Conservation (phyloP, 225 moss, liverwort and hornwort species). For the Polytrichum commune region DNA sequence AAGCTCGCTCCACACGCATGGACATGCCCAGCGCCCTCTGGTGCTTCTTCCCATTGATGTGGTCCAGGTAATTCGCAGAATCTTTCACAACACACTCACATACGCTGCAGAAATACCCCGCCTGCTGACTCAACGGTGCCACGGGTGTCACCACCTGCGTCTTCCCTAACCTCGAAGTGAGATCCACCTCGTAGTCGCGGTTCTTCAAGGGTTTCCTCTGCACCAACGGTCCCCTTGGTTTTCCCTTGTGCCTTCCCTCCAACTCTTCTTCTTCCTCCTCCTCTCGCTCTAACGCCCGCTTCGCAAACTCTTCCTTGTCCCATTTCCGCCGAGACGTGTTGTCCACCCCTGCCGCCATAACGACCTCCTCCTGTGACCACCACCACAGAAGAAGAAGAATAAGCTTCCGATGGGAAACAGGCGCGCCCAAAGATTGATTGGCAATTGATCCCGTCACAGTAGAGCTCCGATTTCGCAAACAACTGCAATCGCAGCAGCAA, state of each 20-base stretch:
- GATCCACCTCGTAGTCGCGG: constrained; percentile 88
- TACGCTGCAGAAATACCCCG: constrained; percentile 94
- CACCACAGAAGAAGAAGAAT: too few species aligned
- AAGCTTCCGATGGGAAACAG: too few species aligned
- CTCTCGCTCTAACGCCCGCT: constrained; percentile 81
- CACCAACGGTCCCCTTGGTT: constrained; percentile 80
- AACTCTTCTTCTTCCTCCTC: constrained; percentile 52
- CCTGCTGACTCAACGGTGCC: constrained; percentile 97
- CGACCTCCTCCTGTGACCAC: background rate
- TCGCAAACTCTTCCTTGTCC: constrained; percentile 92
- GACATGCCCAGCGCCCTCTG: constrained; percentile 98
- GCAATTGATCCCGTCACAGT: too few species aligned
- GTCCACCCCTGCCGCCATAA: constrained; percentile 56
- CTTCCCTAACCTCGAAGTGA: constrained; percentile 92
- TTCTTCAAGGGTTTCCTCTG: constrained; percentile 96
- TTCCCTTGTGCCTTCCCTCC: constrained; percentile 65
- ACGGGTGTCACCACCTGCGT: constrained; percentile 99
- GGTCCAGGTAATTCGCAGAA: constrained; percentile 95
- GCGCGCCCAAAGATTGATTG: too few species aligned
- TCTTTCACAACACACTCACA: constrained; percentile 99
- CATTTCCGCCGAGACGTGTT: constrained; percentile 94
- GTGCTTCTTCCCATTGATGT: constrained; percentile 99
- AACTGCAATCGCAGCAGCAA: too few species aligned
- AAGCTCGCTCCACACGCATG: constrained; percentile 98
- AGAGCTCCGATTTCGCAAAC: too few species aligned